Evolutionary conservation across 2,329 filamentous ascomycete genomes (phyloP).

Genomic region (Stagonosporopsis rhizophila): DNA sequence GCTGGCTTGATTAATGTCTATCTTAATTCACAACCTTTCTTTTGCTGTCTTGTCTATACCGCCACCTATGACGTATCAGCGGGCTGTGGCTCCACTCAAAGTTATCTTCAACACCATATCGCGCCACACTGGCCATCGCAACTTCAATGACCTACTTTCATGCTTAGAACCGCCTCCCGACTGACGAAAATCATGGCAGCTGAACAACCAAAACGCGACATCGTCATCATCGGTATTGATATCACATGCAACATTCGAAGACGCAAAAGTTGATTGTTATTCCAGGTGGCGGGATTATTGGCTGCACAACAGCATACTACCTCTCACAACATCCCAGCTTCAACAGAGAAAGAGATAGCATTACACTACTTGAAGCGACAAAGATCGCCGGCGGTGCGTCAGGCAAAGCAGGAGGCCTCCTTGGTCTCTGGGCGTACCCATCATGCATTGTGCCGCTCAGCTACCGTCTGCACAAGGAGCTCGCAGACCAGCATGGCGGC

Average conservation of each 20-base stretch:
- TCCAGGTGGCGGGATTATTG: slow-evolving; percentile 88
- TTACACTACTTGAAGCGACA: slow-evolving; percentile 87
- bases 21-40: neutral
- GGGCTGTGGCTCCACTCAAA: slow-evolving; percentile 19
- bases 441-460: slow-evolving; percentile 82
- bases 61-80: slow-evolving; percentile 29
- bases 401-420: slow-evolving; percentile 89
- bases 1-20: no score
- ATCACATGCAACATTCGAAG: neutral
- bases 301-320: slow-evolving; percentile 89
- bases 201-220: slow-evolving; percentile 38
- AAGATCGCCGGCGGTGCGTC: slow-evolving; percentile 89
- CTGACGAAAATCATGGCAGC: slow-evolving; percentile 35
- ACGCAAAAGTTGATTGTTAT: neutral
- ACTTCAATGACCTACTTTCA: slow-evolving; percentile 12
- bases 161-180: slow-evolving; percentile 30
- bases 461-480: slow-evolving; percentile 80
- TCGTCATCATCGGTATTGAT: slow-evolving; percentile 46
- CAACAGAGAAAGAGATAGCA: slow-evolving; percentile 74
- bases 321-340: slow-evolving; percentile 85
- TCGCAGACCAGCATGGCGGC: slow-evolving; percentile 85
- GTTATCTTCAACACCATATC: slow-evolving; percentile 21
- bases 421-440: slow-evolving; percentile 93
- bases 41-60: neutral
- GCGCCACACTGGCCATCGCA: slow-evolving; percentile 24